Evolutionary conservation across 2,329 filamentous ascomycete species (phyloP), one percentile per base, ranked within the genome.

Genomic region (Colletotrichum liriopes): DNA sequence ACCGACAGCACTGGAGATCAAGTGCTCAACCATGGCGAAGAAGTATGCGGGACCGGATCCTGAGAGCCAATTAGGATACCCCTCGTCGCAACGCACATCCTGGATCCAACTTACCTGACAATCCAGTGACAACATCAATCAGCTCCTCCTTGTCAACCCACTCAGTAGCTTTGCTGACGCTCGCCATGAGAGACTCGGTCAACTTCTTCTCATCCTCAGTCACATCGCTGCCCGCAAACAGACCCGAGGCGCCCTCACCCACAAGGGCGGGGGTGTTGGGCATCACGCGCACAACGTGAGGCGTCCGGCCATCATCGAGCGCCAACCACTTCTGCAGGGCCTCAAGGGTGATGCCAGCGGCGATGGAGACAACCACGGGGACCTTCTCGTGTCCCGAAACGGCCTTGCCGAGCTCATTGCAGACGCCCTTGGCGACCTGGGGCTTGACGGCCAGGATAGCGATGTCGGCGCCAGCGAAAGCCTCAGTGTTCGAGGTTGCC

Each of bases 41-140:
- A 88, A 88, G 79, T 88, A 88, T 0, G 86, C 86, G 0, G 86
- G 86, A 2, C 86, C 86, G 23, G 85, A 87, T 32, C 86, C 86
- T 87, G 60, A 0, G 6, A 4, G 8, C 51, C 8, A 43, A 39
- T 67, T 32, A 73, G 73, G 32, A 16, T 26, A 2, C 26, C 39
- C 16, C 16, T 49, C 16, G 12, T 14, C 35, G 52, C n/a, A 7
- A 8, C 8, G n/a, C 54, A 39, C 4, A n/a, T 39, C 26, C 6
- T 41, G 51, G 51, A 26, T 1, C 8, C 20, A 3, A 73, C 82
- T 75, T 75, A 86, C 85, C 86, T 3, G 86, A 87, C 8, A 88
- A 76, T 2, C 85, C 86, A 0, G 86, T 87, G 12, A 87, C 85
- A 6, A 87, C 85, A 41, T 88, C 86, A 16, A 88, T 80, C 47